Percentiles rank a stretch among this genome's conserved stretches.
Evolutionary conservation across 1,139 yeast species (phyloP).

Genomic region (Yamadazyma dendronema): DNA sequence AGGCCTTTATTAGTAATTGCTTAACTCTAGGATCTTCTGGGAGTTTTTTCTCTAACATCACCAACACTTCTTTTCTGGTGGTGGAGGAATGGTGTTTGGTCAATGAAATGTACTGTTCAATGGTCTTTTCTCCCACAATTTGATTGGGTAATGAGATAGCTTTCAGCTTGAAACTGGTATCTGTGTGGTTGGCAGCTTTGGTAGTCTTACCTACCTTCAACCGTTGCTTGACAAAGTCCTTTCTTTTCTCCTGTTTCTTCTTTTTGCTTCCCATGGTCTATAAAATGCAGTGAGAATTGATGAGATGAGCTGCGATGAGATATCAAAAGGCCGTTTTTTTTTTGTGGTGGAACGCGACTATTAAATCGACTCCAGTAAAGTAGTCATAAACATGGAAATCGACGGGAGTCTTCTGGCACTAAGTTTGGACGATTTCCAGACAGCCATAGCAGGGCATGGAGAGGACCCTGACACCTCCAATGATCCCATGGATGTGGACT

Average conservation of each 20-base stretch:
- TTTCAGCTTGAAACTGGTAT: constrained; percentile 80
- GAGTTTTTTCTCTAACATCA: constrained; percentile 44
- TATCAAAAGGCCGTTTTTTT: neutral
- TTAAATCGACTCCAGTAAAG: neutral
- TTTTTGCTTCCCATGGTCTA: constrained; percentile 51
- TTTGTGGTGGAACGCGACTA: neutral
- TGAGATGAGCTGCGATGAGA: constrained; percentile 9
- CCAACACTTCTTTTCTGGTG: constrained; percentile 73
- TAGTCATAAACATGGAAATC: constrained; percentile 11
- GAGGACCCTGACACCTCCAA: constrained; percentile 5
- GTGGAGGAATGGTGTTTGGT: constrained; percentile 74
- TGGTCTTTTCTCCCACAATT: constrained; percentile 46
- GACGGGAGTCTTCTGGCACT: constrained; percentile 14
- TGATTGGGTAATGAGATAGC: constrained; percentile 63
- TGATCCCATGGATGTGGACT: constrained; percentile 20
- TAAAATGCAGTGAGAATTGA: neutral
- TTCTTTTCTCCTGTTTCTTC: constrained; percentile 66
- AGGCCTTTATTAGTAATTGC: constrained; percentile 55
- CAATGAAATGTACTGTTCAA: constrained; percentile 60
- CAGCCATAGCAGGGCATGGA: constrained; percentile 6
- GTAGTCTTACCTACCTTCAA: constrained; percentile 85
- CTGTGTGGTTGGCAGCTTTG: constrained; percentile 73
- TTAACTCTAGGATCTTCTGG: constrained; percentile 53
- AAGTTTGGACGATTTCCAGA: constrained; percentile 13
- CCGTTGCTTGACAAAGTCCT: constrained; percentile 77